Evolutionary conservation across 805 yeast species (phyloP), one percentile per base, ranked within the genome.

Genomic region (Candida bentonensis): DNA sequence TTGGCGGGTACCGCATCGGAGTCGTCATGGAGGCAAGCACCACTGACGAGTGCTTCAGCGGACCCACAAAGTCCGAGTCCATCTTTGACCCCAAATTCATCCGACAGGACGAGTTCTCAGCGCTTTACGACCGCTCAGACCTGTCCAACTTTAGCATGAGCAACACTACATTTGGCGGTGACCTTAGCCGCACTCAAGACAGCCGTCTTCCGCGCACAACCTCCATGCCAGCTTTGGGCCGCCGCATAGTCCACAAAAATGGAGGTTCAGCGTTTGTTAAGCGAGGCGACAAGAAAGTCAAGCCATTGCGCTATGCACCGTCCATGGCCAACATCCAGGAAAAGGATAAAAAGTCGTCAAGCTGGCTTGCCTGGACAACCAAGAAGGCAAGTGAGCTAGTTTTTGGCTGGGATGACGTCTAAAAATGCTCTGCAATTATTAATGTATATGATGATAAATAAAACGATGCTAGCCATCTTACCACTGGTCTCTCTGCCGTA

Each of bases 261-360:
- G 36, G 17, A 9, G 17, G 17, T 5, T 30, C 36, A 9, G 36
- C 36, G 5, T 30, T 30, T 17, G 36, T 9, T 9, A 30, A 30
- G 20, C 36, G 36, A 9, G 36, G 36, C 36, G 36, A 30, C 36
- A 30, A 30, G 20, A 30, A 30, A 15, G 20, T 30, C 36, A 30
- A 30, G 36, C 36, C 36, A 13, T 30, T 30, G 17, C 7, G 36
- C 7, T 30, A 30, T n/a, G 36, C 36, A 5, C 36, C 36, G 17
- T 30, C 36, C 17, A 30, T 30, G 36, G 36, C 36, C 5, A 30
- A 30, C 36, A 30, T 30, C 36, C 36, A 30, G n/a, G 36, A 30
- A 15, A 30, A 30, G 36, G 36, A 30, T 5, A 30, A 30, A 17
- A 30, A n/a, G n/a, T 15, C 36, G n/a, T 9, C 7, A 15, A 17